Conservation (phyloP, 169 alveolate species). For the Cryptosporidium ryanae region DNA sequence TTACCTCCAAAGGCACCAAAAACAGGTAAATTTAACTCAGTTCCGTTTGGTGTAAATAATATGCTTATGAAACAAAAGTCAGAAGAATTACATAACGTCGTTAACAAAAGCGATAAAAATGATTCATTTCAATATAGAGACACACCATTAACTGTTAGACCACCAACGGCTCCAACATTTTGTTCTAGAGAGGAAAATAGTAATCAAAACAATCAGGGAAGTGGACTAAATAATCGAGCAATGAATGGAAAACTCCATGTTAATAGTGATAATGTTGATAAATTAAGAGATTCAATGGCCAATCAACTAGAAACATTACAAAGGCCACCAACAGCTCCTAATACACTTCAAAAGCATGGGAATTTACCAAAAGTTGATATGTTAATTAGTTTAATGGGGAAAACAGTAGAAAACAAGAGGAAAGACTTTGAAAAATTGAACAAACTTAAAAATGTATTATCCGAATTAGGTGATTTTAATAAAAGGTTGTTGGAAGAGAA, state of each 20-base stretch:
- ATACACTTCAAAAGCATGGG: slow-evolving; percentile 6
- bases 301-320: too few species aligned
- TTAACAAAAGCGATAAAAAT: too few species aligned
- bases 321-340: slow-evolving; percentile 74
- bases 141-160: not conserved
- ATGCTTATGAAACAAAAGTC: too few species aligned
- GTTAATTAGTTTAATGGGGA: slow-evolving; percentile 63
- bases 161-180: slow-evolving; percentile 73
- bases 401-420: slow-evolving; percentile 53
- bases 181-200: slow-evolving; percentile 3
- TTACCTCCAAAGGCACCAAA: too few species aligned
- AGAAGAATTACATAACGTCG: too few species aligned
- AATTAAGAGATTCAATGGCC: too few species aligned
- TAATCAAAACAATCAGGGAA: not conserved
- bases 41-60: too few species aligned
- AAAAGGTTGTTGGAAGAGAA: slow-evolving; percentile 62
- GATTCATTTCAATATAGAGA: too few species aligned
- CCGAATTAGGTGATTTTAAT: slow-evolving; percentile 67
- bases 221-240: not conserved
- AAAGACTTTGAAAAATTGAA: slow-evolving; percentile 56
- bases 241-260: not conserved
- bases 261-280: too few species aligned
- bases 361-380: slow-evolving; percentile 64
- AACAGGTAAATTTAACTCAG: too few species aligned
- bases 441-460: slow-evolving; percentile 41